Evolutionary conservation across 2,329 filamentous ascomycete genomes (phyloP), one percentile per base, ranked within the genome.

Genomic region (Phaeosphaeria sp.): DNA sequence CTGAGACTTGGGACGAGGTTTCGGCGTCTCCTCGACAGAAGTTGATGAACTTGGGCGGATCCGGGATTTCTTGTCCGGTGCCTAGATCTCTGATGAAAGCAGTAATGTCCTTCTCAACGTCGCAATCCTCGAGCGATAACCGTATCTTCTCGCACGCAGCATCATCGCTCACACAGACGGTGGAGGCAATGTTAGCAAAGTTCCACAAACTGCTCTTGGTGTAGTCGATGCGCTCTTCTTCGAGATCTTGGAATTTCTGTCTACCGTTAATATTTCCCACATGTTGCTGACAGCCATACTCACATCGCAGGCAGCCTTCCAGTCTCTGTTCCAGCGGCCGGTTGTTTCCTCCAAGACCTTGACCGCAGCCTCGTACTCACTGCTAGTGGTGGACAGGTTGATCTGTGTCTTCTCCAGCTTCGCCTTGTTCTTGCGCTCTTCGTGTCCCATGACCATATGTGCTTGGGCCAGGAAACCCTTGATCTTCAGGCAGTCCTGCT

Each of bases 401-500:
- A 97, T 95, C 76, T 99, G 95, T 1, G 95, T 98, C 85, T 99
- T 99, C 78, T 99, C 95, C 44, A 99, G 86, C 79, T 97, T 98
- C 21, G 94, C 93, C 80, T 99, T 99, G 79, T 99, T 99, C 80
- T 97, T 97, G 25, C 95, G 88, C 81, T 99, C 95, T 76, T 99
- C 95, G 70, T 99, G 95, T 15, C 95, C 95, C 95, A 99, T 99
- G 56, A 99, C 95, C 95, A 99, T 99, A 76, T 99, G 96, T 9
- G 95, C 95, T 78, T 99, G 95, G 3, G 96, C 95, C 4, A 99
- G 87, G 74, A 99, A 99, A 40, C 95, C 95, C 79, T 99, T 99
- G 77, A 99, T 98, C 76, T 97, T 95, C 45, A 99, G 84, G 74
- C 94, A 98, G 69, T 99, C 96, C 78, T 99, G 94, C 79, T 99